Conservation (phyloP, 1,139 yeast species). For the Zygotorulaspora mrakii region DNA sequence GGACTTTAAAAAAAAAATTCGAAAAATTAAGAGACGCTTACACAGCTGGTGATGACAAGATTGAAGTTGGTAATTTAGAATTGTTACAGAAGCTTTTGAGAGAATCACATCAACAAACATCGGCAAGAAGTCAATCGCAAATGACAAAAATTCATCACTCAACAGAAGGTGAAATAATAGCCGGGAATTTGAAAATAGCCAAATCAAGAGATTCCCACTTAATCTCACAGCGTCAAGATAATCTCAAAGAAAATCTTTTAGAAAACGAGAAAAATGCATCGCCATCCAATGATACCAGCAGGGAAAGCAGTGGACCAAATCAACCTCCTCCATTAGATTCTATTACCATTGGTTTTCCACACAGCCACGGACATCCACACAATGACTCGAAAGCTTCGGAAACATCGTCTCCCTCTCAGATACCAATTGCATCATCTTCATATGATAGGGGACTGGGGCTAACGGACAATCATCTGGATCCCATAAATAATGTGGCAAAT, state of each 20-base stretch:
- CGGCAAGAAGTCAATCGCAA: constrained; percentile 1
- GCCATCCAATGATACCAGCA: neutral
- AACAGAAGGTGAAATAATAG: neutral
- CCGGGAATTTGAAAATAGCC: neutral
- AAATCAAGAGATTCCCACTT: too few species aligned
- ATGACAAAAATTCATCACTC: neutral
- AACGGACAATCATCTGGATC: too few species aligned
- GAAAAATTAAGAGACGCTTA: constrained; percentile 25
- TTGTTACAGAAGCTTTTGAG: constrained; percentile 15
- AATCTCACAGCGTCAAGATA: too few species aligned
- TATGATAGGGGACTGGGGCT: neutral
- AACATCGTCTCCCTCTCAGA: constrained; percentile 6
- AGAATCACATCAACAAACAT: constrained; percentile 6
- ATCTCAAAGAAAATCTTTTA: neutral
- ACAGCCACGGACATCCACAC: constrained; percentile 1
- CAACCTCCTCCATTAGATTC: constrained; percentile 21
- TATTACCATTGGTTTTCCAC: constrained; percentile 18
- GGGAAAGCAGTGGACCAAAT: neutral
- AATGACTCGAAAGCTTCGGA: constrained; percentile 1
- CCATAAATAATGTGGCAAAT: neutral
- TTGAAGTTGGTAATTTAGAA: constrained; percentile 13
- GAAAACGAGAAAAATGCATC: neutral
- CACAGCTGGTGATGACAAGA: constrained; percentile 13
- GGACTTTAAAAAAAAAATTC: constrained; percentile 32
- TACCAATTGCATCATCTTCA: constrained; percentile 3